Percentiles rank a stretch among this genome's conserved stretches.
phyloP scores from a whole-genome alignment of 495 filamentous ascomycete genomes.

The Letharia lupina region DNA sequence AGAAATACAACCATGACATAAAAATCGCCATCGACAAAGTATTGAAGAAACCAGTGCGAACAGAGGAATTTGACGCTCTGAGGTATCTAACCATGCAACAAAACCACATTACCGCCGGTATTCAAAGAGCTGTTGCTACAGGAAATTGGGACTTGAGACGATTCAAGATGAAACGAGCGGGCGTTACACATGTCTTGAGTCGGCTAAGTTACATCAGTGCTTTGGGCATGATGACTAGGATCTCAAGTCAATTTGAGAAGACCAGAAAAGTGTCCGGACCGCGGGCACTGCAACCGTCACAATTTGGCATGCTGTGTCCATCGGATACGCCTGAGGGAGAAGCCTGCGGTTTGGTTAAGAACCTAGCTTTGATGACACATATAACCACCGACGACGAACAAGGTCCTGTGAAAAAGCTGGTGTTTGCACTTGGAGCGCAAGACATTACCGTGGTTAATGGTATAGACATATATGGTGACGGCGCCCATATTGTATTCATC shows the following conservation, averaged over 20 bases:
- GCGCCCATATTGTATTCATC: conserved; percentile 84
- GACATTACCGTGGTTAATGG: conserved; percentile 66
- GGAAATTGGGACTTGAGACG: conserved; percentile 97
- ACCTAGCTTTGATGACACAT: conserved; percentile 97
- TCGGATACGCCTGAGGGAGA: conserved; percentile 98
- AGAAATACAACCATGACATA: conserved; percentile 78
- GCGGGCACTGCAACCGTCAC: conserved; percentile 89
- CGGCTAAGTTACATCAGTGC: conserved; percentile 93
- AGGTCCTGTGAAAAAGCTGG: conserved; percentile 69
- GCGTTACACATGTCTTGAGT: conserved; percentile 93
- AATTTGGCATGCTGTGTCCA: conserved; percentile 95
- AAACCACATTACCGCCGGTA: conserved; percentile 74
- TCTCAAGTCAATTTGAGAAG: conserved; percentile 97
- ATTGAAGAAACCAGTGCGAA: conserved; percentile 78
- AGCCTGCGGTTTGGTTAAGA: conserved; percentile 95
- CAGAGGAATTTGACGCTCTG: conserved; percentile 76
- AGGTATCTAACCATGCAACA: conserved; percentile 67
- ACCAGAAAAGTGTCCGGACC: conserved; percentile 92
- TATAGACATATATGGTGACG: conserved; percentile 69
- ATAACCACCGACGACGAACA: conserved; percentile 95
- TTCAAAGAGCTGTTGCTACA: conserved; percentile 90
- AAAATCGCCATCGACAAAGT: conserved; percentile 91
- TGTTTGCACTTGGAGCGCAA: conserved; percentile 71
- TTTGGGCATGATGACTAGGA: conserved; percentile 99
- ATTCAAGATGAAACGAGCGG: conserved; percentile 96